Evolutionary conservation across 805 yeast genomes (phyloP).

Genomic region (Lachancea nothofagi): DNA sequence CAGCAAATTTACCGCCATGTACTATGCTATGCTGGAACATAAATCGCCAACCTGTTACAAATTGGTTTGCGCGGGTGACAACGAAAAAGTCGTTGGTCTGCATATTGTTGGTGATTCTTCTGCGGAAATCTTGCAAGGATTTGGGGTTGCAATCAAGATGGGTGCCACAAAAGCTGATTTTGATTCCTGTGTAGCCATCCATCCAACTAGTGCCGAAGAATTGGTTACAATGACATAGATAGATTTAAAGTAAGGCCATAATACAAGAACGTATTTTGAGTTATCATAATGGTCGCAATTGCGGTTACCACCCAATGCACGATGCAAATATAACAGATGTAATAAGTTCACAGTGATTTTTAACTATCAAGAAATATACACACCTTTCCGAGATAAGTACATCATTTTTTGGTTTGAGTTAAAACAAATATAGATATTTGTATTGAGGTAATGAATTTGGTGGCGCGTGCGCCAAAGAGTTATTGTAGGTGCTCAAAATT

Average conservation of each 20-base stretch:
- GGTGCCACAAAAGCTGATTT: slow-evolving; percentile 97
- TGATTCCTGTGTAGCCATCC: slow-evolving; percentile 95
- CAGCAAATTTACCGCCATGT: slow-evolving; percentile 86
- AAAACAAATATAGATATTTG: slow-evolving; percentile 3
- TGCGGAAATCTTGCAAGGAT: slow-evolving; percentile 94
- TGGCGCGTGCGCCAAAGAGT: slow-evolving; percentile 1
- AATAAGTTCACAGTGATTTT: slow-evolving; percentile 13
- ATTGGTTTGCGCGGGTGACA: slow-evolving; percentile 66
- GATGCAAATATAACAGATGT: background rate
- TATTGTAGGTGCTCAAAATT: background rate
- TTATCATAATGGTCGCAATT: no score
- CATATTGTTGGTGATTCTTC: slow-evolving; percentile 89
- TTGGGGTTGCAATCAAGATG: slow-evolving; percentile 97
- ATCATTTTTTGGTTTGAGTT: slow-evolving; percentile 7
- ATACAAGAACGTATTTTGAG: background rate
- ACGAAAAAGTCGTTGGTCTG: slow-evolving; percentile 92
- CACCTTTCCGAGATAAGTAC: slow-evolving; percentile 15
- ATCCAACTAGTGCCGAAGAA: slow-evolving; percentile 98
- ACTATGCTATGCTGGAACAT: slow-evolving; percentile 74
- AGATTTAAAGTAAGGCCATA: background rate
- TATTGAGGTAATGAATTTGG: slow-evolving; percentile 3
- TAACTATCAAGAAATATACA: slow-evolving; percentile 14
- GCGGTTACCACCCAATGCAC: background rate
- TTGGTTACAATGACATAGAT: slow-evolving; percentile 59
- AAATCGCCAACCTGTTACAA: slow-evolving; percentile 88